Evolutionary conservation across 2,329 filamentous ascomycete species (phyloP).

Genomic region (Niveomyces coronatus): DNA sequence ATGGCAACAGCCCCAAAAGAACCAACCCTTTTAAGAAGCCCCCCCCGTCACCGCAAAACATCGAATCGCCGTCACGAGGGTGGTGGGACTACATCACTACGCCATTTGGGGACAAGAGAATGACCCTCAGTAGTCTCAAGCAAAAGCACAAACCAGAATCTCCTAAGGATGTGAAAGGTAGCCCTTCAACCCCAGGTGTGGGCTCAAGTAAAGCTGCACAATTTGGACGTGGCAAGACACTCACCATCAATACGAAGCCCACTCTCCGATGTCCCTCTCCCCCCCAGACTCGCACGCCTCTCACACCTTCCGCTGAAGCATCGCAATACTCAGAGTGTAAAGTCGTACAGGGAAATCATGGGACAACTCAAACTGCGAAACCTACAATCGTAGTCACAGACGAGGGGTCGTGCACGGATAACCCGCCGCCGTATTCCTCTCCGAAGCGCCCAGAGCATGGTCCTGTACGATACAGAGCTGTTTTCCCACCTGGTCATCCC

Average conservation of each 20-base stretch:
- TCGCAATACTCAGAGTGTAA: constrained; percentile 13
- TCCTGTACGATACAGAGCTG: constrained; percentile 41
- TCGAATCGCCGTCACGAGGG: constrained; percentile 50
- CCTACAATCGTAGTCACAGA: constrained; percentile 28
- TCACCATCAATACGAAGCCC: constrained; percentile 15
- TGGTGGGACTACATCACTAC: constrained; percentile 74
- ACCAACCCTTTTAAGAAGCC: constrained; percentile 28
- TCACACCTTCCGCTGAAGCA: constrained; percentile 12
- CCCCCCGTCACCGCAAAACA: constrained; percentile 34
- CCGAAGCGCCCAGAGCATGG: constrained; percentile 27
- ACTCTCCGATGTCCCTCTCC: constrained; percentile 28
- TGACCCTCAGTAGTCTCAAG: constrained; percentile 32
- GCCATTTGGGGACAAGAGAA: constrained; percentile 45
- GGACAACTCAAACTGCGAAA: constrained; percentile 21
- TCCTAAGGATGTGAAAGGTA: constrained; percentile 13
- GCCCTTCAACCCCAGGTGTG: constrained; percentile 4
- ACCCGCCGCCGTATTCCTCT: constrained; percentile 48
- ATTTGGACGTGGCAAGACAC: background rate
- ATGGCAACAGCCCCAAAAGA: constrained; percentile 36
- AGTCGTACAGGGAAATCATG: constrained; percentile 8
- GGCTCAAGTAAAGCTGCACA: constrained; percentile 9
- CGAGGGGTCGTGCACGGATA: constrained; percentile 23
- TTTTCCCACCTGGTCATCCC: constrained; percentile 46
- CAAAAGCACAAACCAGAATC: constrained; percentile 22
- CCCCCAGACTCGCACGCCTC: constrained; percentile 23